Percentiles rank a stretch among this genome's conserved stretches.
These are phyloP conservation scores for Leucaena leucocephala DNA, from an alignment of 306 rosid genomes.

Conservation along the genomic window DNA sequence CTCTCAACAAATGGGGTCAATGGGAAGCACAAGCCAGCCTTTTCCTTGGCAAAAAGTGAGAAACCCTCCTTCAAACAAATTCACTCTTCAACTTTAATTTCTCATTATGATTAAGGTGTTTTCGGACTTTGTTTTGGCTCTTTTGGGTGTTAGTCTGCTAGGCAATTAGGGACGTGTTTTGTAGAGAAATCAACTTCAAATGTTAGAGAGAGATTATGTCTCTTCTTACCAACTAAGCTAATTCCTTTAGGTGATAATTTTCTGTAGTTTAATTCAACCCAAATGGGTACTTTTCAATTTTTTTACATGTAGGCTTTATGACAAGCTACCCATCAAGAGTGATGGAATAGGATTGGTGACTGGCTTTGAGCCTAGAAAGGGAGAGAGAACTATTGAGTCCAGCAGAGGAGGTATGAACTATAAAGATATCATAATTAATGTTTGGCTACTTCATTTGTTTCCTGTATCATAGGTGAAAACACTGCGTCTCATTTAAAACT, in stretches of 20 bases:
- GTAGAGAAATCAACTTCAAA: not conserved
- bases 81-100: too few species aligned
- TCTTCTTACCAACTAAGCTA: not conserved
- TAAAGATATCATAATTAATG: not conserved
- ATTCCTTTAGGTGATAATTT: not conserved
- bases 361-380: constrained; percentile 50
- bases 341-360: constrained; percentile 57
- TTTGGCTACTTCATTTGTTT: not conserved
- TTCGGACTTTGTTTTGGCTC: too few species aligned
- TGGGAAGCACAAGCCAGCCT: constrained; percentile 72
- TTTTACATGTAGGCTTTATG: constrained; percentile 57
- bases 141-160: too few species aligned
- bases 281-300: constrained; percentile 12
- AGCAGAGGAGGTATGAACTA: constrained; percentile 54
- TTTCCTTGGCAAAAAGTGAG: constrained; percentile 67
- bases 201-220: not conserved
- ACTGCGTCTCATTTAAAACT: not conserved
- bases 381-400: constrained; percentile 43
- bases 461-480: not conserved
- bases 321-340: constrained; percentile 59
- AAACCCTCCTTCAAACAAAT: not conserved
- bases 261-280: constrained; percentile 8
- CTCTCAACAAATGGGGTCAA: constrained; percentile 62
- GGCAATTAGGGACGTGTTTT: not conserved
- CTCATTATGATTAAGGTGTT: not conserved